These are phyloP conservation scores for Trichosporon sp. DNA, from an alignment of 1,284 basidiomycete species.

Conservation along the genomic window DNA sequence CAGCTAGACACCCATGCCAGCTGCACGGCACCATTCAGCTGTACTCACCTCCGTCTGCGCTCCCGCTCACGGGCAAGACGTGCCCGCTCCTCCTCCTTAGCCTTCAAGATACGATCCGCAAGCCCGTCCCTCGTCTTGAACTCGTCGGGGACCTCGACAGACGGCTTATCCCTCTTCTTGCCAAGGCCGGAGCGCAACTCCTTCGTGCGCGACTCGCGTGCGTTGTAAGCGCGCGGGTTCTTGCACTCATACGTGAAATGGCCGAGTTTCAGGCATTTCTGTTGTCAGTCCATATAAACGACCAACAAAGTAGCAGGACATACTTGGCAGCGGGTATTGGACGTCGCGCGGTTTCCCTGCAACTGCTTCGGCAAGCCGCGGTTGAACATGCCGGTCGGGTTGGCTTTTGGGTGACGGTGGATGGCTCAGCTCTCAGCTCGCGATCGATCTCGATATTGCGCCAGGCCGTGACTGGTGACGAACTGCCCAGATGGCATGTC, in stretches of 20 bases:
- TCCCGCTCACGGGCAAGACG: constrained; percentile 31
- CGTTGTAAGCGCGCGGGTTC: constrained; percentile 49
- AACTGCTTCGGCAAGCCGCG: constrained; percentile 46
- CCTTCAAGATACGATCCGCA: constrained; percentile 54
- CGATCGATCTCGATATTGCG: not conserved
- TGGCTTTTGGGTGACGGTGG: not conserved
- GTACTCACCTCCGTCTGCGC: constrained; percentile 28
- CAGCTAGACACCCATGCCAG: too few species aligned
- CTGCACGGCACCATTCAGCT: too few species aligned
- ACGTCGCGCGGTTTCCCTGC: constrained; percentile 41
- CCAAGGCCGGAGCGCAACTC: constrained; percentile 36
- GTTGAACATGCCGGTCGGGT: constrained; percentile 36
- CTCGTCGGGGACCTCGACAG: constrained; percentile 56
- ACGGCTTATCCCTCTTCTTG: constrained; percentile 43
- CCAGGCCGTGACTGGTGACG: not conserved
- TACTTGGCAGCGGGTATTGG: constrained; percentile 55
- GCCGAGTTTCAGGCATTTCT: constrained; percentile 54
- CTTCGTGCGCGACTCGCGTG: constrained; percentile 51
- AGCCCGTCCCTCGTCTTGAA: constrained; percentile 48
- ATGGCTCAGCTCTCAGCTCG: too few species aligned
- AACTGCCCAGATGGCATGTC: not conserved
- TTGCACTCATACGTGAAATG: constrained; percentile 57
- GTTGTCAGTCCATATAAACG: constrained; percentile 6
- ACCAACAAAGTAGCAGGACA: constrained; percentile 6
- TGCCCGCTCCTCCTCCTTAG: constrained; percentile 50